A percentile compares a stretch with the other conserved stretches of the same genome.
phyloP scores from a whole-genome alignment of 768 basidiomycete species.

The Lentinula sp. region DNA sequence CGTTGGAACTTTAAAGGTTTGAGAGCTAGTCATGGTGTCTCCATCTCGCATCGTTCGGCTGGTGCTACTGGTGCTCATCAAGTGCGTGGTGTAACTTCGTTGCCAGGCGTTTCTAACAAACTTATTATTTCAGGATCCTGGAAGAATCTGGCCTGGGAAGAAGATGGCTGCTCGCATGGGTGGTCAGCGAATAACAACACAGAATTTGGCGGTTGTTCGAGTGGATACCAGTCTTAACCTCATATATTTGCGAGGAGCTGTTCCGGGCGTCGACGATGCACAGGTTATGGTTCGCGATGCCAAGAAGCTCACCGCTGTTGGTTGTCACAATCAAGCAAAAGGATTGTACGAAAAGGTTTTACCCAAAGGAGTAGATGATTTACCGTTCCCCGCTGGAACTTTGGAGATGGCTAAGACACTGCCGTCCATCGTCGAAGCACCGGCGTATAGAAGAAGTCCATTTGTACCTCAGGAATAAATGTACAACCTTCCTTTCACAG shows the following conservation, averaged over 20 bases:
- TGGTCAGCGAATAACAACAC: constrained; percentile 70
- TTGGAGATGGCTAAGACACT: constrained; percentile 62
- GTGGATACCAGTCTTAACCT: constrained; percentile 84
- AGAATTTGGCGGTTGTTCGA: constrained; percentile 86
- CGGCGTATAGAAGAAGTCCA: constrained; percentile 69
- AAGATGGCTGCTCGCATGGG: constrained; percentile 98
- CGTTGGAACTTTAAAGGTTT: constrained; percentile 90
- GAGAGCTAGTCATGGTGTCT: constrained; percentile 93
- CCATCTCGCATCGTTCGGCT: constrained; percentile 85
- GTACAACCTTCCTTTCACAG: no score
- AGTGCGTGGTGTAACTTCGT: constrained; percentile 34
- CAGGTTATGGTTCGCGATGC: constrained; percentile 85
- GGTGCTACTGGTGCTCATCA: constrained; percentile 96
- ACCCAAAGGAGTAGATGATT: constrained; percentile 73
- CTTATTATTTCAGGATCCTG: constrained; percentile 67
- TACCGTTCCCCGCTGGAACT: constrained; percentile 93
- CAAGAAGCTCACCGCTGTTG: constrained; percentile 64
- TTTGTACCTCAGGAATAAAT: constrained; percentile 67
- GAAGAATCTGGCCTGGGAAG: constrained; percentile 93
- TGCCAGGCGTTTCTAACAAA: not conserved
- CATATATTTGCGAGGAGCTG: constrained; percentile 85
- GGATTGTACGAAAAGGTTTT: constrained; percentile 72
- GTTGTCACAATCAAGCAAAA: constrained; percentile 60
- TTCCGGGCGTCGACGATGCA: constrained; percentile 86
- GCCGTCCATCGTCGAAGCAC: constrained; percentile 63